Percentiles rank a stretch among this genome's conserved stretches.
These are phyloP conservation scores for Boletus rubescentipes DNA, from an alignment of 768 basidiomycete species.

Conservation along the genomic window DNA sequence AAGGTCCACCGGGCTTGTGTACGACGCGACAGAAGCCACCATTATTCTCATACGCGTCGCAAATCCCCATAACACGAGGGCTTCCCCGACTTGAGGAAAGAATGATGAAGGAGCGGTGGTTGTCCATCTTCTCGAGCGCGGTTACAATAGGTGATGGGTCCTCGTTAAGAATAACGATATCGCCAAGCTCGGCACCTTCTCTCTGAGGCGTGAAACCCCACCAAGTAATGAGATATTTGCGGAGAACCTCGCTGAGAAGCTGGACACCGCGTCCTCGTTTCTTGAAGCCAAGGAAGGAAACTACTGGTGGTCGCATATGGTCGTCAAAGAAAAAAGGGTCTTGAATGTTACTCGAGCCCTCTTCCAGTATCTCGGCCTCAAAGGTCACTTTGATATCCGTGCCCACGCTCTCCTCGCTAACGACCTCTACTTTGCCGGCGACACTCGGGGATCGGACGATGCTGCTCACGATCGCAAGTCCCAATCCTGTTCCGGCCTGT, in stretches of 20 bases:
- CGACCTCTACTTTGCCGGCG: conserved; percentile 89
- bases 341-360: conserved; percentile 38
- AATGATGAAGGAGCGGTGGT: conserved; percentile 67
- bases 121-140: conserved; percentile 58
- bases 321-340: conserved; percentile 47
- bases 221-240: conserved; percentile 67
- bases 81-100: conserved; percentile 71
- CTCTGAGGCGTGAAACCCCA: conserved; percentile 65
- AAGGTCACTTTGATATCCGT: conserved; percentile 91
- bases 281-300: conserved; percentile 77
- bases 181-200: conserved; percentile 48
- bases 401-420: conserved; percentile 86
- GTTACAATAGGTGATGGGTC: conserved; percentile 56
- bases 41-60: conserved; percentile 69
- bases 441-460: conserved; percentile 86
- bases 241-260: conserved; percentile 61
- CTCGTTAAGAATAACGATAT: conserved; percentile 83
- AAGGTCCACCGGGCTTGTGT: conserved; percentile 88
- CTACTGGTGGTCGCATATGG: conserved; percentile 41
- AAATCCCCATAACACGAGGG: conserved; percentile 57
- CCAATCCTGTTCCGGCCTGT: conserved; percentile 90
- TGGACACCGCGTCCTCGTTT: conserved; percentile 60
- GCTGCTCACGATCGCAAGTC: conserved; percentile 92
- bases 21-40: conserved; percentile 89
- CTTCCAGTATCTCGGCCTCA: conserved; percentile 61